These are phyloP conservation scores for carrot (Daucus carota) DNA, from an alignment of 129 eudicot genomes.

Conservation along the genomic window DNA sequence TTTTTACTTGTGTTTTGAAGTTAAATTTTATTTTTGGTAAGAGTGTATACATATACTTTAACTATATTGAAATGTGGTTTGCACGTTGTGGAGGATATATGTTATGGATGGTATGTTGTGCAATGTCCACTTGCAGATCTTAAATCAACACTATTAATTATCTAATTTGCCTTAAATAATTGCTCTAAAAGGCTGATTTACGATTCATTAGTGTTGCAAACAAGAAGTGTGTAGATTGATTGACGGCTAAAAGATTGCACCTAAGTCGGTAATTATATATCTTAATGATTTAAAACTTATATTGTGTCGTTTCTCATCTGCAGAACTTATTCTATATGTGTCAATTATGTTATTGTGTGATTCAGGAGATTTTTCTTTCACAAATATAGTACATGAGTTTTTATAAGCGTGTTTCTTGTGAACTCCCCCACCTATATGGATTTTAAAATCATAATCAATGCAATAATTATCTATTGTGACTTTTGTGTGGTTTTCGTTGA, in stretches of 20 bases:
- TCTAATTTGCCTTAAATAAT: background rate
- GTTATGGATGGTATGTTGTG: background rate
- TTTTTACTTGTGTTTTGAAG: background rate
- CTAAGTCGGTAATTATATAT: background rate
- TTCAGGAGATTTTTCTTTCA: background rate
- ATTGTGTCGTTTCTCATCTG: background rate
- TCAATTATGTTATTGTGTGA: background rate
- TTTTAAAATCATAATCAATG: background rate
- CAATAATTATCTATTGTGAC: background rate
- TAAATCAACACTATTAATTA: background rate
- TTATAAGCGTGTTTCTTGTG: background rate
- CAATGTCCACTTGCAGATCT: background rate
- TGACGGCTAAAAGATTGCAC: background rate
- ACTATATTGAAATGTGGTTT: background rate
- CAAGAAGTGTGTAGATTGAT: background rate
- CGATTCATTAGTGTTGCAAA: background rate
- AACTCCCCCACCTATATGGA: background rate
- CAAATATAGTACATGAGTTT: background rate
- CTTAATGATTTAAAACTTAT: background rate
- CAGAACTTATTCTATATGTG: background rate
- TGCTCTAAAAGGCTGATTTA: background rate
- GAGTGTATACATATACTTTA: background rate
- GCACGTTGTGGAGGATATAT: background rate
- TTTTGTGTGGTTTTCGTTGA: too few species aligned
- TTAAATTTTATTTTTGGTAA: background rate